Evolutionary conservation across 2,329 filamentous ascomycete genomes (phyloP).

Genomic region (Epichloe bromicola): DNA sequence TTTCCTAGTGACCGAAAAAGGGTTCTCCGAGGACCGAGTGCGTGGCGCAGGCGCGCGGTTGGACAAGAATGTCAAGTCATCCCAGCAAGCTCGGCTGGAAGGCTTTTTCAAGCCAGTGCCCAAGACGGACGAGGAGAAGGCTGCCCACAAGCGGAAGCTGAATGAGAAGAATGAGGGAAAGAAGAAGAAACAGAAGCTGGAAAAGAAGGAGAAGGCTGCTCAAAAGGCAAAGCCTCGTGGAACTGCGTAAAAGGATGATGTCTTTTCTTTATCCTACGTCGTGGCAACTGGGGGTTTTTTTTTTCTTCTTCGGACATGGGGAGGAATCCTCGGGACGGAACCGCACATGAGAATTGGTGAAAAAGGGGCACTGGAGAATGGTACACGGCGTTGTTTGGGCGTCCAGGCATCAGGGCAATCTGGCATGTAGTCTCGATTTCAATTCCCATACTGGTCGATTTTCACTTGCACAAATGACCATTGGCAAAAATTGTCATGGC

Average conservation of each 20-base stretch:
- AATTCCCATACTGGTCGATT: too few relatives aligned
- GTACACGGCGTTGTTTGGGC: too few relatives aligned
- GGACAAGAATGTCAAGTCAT: slow-evolving; percentile 80
- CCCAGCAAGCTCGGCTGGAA: slow-evolving; percentile 82
- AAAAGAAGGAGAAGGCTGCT: slow-evolving; percentile 90
- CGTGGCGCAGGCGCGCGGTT: slow-evolving; percentile 64
- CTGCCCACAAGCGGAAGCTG: slow-evolving; percentile 77
- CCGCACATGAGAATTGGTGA: too few relatives aligned
- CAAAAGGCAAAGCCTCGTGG: slow-evolving; percentile 77
- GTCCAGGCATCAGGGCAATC: too few relatives aligned
- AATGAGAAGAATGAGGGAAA: slow-evolving; percentile 85
- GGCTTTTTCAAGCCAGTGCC: slow-evolving; percentile 94
- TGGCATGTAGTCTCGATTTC: too few relatives aligned
- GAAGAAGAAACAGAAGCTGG: slow-evolving; percentile 90
- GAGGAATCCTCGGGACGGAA: too few relatives aligned
- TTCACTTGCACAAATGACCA: too few relatives aligned
- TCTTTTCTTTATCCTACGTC: background rate
- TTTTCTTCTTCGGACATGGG: too few relatives aligned
- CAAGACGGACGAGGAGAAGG: slow-evolving; percentile 78
- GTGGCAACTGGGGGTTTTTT: too few relatives aligned
- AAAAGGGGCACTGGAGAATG: too few relatives aligned
- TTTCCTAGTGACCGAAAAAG: slow-evolving; percentile 87
- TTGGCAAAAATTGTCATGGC: too few relatives aligned
- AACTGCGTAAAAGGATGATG: slow-evolving; percentile 23
- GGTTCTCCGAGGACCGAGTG: slow-evolving; percentile 91